phyloP scores from a whole-genome alignment of 1,139 yeast genomes.

The Scheffersomyces insectosa region DNA sequence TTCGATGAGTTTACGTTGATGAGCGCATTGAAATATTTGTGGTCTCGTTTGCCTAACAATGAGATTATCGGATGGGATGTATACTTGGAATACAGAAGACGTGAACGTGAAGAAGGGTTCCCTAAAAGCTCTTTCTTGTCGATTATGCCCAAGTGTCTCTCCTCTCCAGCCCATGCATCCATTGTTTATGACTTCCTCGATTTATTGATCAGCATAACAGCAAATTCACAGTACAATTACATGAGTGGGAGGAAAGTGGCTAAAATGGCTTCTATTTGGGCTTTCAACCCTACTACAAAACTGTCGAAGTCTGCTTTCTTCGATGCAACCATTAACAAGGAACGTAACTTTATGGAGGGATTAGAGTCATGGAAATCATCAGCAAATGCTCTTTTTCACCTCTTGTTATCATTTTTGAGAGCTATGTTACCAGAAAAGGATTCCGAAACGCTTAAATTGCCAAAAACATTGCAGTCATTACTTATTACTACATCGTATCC shows the following conservation, averaged over 20 bases:
- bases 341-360: slow-evolving; percentile 64
- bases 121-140: slow-evolving; percentile 76
- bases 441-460: slow-evolving; percentile 56
- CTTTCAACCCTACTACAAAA: slow-evolving; percentile 51
- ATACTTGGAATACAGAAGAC: slow-evolving; percentile 65
- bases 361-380: slow-evolving; percentile 76
- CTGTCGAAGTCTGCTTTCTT: slow-evolving; percentile 32
- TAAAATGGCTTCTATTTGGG: slow-evolving; percentile 88
- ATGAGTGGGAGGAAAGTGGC: slow-evolving; percentile 79
- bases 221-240: slow-evolving; percentile 79
- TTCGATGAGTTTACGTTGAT: slow-evolving; percentile 70
- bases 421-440: slow-evolving; percentile 74
- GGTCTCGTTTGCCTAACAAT: slow-evolving; percentile 81
- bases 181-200: slow-evolving; percentile 87
- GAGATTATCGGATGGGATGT: slow-evolving; percentile 88
- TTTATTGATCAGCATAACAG: slow-evolving; percentile 71
- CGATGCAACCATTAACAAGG: slow-evolving; percentile 41
- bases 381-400: slow-evolving; percentile 83
- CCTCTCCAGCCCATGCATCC: slow-evolving; percentile 86
- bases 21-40: slow-evolving; percentile 74
- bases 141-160: slow-evolving; percentile 79
- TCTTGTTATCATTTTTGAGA: slow-evolving; percentile 73
- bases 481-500: slow-evolving; percentile 68
- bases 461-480: slow-evolving; percentile 62
- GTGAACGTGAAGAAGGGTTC: slow-evolving; percentile 63